Evolutionary conservation across 2,329 filamentous ascomycete genomes (phyloP).

Genomic region (Ophiosphaerella herpotricha): DNA sequence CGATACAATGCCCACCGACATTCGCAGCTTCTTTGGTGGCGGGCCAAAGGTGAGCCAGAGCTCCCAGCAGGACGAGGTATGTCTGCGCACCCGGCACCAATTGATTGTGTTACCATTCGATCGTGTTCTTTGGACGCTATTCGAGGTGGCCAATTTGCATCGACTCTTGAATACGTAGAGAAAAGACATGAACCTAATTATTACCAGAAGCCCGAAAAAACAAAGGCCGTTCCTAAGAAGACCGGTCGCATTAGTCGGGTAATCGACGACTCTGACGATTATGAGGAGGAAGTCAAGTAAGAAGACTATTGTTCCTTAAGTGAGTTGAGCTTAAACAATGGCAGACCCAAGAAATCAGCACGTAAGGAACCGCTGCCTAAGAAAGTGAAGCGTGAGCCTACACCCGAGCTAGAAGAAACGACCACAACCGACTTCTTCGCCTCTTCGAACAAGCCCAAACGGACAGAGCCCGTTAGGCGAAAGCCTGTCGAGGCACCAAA

Average conservation of each 20-base stretch:
- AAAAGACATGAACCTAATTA: conserved; percentile 8
- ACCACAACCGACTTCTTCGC: conserved; percentile 68
- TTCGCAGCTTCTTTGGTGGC: conserved; percentile 85
- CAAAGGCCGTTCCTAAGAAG: conserved; percentile 49
- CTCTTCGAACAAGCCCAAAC: conserved; percentile 60
- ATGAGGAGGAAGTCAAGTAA: conserved; percentile 52
- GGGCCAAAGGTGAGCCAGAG: conserved; percentile 66
- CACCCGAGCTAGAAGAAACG: conserved; percentile 59
- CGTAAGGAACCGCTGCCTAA: conserved; percentile 63
- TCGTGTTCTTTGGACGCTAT: not conserved
- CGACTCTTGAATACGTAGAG: too few species aligned
- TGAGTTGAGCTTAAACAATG: conserved; percentile 16
- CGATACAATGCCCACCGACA: conserved; percentile 76
- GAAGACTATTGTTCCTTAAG: not conserved
- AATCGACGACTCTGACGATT: conserved; percentile 74
- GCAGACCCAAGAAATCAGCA: conserved; percentile 49
- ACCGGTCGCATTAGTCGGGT: conserved; percentile 45
- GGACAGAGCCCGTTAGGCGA: conserved; percentile 51
- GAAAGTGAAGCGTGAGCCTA: conserved; percentile 58
- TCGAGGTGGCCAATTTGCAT: too few species aligned
- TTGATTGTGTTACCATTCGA: not conserved
- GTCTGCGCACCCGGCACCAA: conserved; percentile 2
- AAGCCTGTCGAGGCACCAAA: conserved; percentile 34
- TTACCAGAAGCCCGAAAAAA: conserved; percentile 32
- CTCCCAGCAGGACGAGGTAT: conserved; percentile 42